A percentile compares a stretch with the other conserved stretches of the same genome.
Conservation (phyloP, 768 basidiomycete species). For the Cystoderma amianthinum region DNA sequence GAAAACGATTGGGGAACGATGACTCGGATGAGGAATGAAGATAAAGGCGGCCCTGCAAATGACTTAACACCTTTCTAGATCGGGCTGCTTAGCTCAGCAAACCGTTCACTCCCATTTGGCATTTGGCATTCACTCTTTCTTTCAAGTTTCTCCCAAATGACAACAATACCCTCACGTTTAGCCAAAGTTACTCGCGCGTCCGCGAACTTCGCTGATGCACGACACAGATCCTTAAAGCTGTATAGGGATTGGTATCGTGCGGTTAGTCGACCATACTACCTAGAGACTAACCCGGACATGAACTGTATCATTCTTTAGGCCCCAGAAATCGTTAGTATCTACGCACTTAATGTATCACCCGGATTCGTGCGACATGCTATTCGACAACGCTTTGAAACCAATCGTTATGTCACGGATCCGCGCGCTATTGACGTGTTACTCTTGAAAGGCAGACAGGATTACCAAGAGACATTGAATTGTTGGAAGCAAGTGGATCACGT, state of each 20-base stretch:
- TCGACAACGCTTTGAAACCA: constrained; percentile 81
- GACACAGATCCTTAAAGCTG: constrained; percentile 61
- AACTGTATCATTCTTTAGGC: constrained; percentile 41
- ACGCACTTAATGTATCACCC: constrained; percentile 77
- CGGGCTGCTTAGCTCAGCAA: neutral
- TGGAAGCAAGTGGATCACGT: constrained; percentile 90
- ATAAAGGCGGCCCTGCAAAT: constrained; percentile 3
- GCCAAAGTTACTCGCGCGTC: constrained; percentile 67
- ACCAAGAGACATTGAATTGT: constrained; percentile 90
- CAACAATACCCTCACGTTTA: constrained; percentile 86
- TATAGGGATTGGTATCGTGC: constrained; percentile 94
- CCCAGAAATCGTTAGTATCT: constrained; percentile 82
- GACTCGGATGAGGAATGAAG: constrained; percentile 3
- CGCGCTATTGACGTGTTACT: constrained; percentile 82
- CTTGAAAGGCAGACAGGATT: constrained; percentile 80
- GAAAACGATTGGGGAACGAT: constrained; percentile 6
- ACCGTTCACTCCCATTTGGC: constrained; percentile 1
- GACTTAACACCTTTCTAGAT: neutral
- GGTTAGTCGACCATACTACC: constrained; percentile 39
- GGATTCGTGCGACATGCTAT: constrained; percentile 74
- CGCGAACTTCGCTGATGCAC: constrained; percentile 47
- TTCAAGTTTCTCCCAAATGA: constrained; percentile 27
- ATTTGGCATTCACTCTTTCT: constrained; percentile 1
- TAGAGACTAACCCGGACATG: constrained; percentile 2
- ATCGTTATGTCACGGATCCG: constrained; percentile 75